Evolutionary conservation across 441 rosid species (phyloP), one percentile per base, ranked within the genome.

Genomic region (Syzygium malaccense): DNA sequence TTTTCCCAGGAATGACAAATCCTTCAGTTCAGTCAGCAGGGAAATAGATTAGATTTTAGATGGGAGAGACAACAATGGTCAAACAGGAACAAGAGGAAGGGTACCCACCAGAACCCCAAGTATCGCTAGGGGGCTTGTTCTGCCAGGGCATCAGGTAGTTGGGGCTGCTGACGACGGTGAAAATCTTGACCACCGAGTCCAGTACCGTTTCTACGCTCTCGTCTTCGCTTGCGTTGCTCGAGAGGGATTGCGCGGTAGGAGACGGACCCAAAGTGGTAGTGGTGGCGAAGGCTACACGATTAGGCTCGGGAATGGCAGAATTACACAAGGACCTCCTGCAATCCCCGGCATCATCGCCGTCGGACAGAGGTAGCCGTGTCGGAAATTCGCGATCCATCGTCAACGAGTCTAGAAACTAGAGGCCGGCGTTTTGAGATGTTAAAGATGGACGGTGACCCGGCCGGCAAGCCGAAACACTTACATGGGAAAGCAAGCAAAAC

Each of bases 101-200:
- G 32, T 80, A 91, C 64, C 41, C 85, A 92, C 99, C 98, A 18
- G 98, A 97, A 88, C 99, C 98, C 93, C 93, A 94, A 51, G 95
- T 91, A 92, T 97, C 97, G 48, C 96, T 93, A 91, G 94, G 98
- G 19, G 96, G 94, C 90, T 97, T 96, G 86, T 95, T 95, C 93
- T 97, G 98, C 98, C 98, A 97, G 2, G 98, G 98, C 78, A 95
- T 96, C 83, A 94, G 91, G 91, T 96, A 95, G 90, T 94, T 94
- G 86, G 98, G 98, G 88, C 96, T 95, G 64, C 95, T 95, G n/a
- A 94, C 91, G n/a, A 95, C 97, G 1, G 97, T 93, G 93, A 96
- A 95, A 64, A 96, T 91, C 91, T 97, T 97, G 51, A 96, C 97
- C 51, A 96, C 97, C 3, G 97, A 97, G 86, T 96, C 98, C 66